Percentiles rank a stretch among this genome's conserved stretches.
Evolutionary conservation across 352 stramenopile species (phyloP).

Genomic region (Pythium aquatile): DNA sequence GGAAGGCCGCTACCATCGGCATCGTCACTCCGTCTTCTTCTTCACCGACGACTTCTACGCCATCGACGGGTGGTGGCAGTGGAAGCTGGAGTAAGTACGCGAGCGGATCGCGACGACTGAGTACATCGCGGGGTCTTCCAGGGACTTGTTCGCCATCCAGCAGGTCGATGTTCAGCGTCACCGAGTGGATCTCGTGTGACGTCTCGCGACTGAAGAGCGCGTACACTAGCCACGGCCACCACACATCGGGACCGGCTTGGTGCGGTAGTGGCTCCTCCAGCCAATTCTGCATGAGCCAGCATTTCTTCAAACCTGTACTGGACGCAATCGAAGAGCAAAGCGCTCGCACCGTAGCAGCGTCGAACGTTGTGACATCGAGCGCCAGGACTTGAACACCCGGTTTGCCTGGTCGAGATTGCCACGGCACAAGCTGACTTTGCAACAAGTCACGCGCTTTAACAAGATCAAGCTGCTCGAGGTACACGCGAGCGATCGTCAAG

Average conservation of each 20-base stretch:
- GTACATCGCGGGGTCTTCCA: background rate
- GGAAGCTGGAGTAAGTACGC: background rate
- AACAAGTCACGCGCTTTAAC: constrained; percentile 14
- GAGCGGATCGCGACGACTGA: background rate
- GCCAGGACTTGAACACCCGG: constrained; percentile 4
- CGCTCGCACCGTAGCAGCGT: constrained; percentile 15
- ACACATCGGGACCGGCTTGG: background rate
- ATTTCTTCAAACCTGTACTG: background rate
- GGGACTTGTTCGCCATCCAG: background rate
- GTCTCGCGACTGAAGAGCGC: constrained; percentile 3
- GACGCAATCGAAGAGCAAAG: constrained; percentile 13
- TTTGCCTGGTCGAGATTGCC: constrained; percentile 3
- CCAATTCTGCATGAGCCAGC: too few species aligned
- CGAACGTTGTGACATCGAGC: constrained; percentile 5
- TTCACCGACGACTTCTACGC: background rate
- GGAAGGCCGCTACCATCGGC: background rate
- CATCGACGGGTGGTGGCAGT: background rate
- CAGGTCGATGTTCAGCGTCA: background rate
- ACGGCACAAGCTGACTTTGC: constrained; percentile 15
- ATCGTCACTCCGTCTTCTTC: background rate
- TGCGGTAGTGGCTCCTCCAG: too few species aligned
- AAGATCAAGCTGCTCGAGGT: constrained; percentile 11
- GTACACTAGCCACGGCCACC: constrained; percentile 8
- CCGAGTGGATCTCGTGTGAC: background rate
- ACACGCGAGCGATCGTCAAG: constrained; percentile 6